Evolutionary conservation across 208 protist genomes (phyloP), one percentile per base, ranked within the genome.

Genomic region (Leishmania braziliensis): DNA sequence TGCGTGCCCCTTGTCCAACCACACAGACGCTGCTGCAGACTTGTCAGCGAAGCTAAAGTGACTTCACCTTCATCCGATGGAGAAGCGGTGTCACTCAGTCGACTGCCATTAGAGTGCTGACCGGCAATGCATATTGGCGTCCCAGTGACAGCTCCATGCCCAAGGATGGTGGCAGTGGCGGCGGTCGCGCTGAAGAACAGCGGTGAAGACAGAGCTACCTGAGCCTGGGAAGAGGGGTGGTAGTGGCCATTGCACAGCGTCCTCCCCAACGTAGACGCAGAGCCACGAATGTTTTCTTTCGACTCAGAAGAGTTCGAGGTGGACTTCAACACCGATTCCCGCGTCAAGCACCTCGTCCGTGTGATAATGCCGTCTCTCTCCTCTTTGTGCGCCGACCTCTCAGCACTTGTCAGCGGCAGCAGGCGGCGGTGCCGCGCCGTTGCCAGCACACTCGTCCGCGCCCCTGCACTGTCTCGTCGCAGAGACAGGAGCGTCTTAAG

Each of bases 1-100:
- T 0, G 8, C 33, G 23, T 29, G 76, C 48, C 76, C 29, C 46
- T 63, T 9, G 76, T 72, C 60, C 76, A 39, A 29, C 8, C 51
- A 62, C 76, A 79, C 60, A 79, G 23, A 4, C 63, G 76, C 20
- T 79, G 76, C 63, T 79, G 76, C 36, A 79, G 76, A 39, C 76
- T 79, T 36, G 76, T 79, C n/a, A 79, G 58, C 5, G 76, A 79
- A 14, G 62, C 39, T 26, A 10, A 29, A 18, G 36, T 33, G 54
- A 9, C 4, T 33, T 39, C 74, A 5, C 53, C 51, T n/a, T 76
- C 72, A 43, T 39, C 29, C 18, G 10, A 39, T 16, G 56, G 36
- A 20, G 74, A 14, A 50, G 54, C 74, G 6, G 16, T n/a, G 53
- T 33, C 43, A 14, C 53, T 51, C 53, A n/a, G 33, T 20, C 23